Conservation (phyloP, 2,329 filamentous ascomycete genomes). For the Exserohilum turcica region DNA sequence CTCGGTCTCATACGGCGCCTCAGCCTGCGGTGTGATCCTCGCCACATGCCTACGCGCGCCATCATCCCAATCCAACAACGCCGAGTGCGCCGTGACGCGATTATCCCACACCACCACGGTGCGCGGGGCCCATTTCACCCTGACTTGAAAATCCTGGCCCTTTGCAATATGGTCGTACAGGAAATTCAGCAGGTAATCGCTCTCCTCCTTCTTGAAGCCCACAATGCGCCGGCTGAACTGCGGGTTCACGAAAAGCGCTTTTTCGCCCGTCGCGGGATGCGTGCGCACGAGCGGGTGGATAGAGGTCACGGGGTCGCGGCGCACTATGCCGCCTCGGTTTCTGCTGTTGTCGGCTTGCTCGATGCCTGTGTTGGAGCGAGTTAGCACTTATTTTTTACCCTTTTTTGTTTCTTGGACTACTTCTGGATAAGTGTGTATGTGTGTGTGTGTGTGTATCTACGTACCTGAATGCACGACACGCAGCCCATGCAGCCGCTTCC, state of each 20-base stretch:
- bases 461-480: conserved; percentile 78
- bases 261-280: conserved; percentile 80
- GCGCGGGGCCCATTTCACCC: conserved; percentile 77
- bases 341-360: conserved; percentile 77
- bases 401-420: not conserved
- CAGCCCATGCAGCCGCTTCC: conserved; percentile 78
- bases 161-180: conserved; percentile 75
- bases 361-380: conserved; percentile 40
- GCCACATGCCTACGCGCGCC: conserved; percentile 80
- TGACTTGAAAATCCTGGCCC: conserved; percentile 73
- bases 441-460: too few relatives aligned
- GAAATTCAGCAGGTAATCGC: conserved; percentile 76
- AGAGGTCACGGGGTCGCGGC: conserved; percentile 74
- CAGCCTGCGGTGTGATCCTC: conserved; percentile 81
- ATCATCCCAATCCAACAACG: conserved; percentile 79
- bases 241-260: conserved; percentile 80
- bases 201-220: conserved; percentile 85
- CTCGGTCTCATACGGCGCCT: conserved; percentile 72
- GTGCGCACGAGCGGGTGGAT: conserved; percentile 80
- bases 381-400: conserved; percentile 5
- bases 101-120: conserved; percentile 91
- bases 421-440: too few relatives aligned
- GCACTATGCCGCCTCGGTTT: conserved; percentile 70
- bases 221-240: conserved; percentile 84
- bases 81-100: conserved; percentile 77